Evolutionary conservation across 768 basidiomycete species (phyloP).

Genomic region (Phlebiopsis flavidoalba): DNA sequence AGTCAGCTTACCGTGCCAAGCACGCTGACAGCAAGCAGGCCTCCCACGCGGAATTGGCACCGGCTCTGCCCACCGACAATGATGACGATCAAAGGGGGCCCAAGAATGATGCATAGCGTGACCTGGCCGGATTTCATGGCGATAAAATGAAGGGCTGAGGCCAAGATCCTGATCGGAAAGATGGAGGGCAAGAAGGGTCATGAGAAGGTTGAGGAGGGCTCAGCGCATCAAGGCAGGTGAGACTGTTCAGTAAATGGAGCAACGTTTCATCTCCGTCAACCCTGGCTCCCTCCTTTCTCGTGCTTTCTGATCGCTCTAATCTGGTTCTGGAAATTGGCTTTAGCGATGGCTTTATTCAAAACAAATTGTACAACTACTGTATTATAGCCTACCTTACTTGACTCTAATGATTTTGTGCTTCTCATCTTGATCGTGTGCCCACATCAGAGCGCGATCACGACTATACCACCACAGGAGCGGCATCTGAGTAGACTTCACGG

Average conservation of each 20-base stretch:
- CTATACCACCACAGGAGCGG: no score
- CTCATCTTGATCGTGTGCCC: no score
- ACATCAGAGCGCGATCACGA: no score
- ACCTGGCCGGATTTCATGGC: conserved; percentile 25
- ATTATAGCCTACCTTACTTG: not conserved
- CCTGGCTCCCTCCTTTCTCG: not conserved
- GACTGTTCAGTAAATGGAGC: not conserved
- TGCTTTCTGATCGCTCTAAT: no score
- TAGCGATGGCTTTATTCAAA: not conserved
- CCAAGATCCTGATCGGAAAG: conserved; percentile 25
- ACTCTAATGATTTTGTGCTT: no score
- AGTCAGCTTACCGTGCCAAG: conserved; percentile 8
- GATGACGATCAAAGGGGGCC: conserved; percentile 15
- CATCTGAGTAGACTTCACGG: no score
- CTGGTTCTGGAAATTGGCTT: no score
- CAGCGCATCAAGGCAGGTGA: conserved; percentile 20
- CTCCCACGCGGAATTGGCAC: not conserved
- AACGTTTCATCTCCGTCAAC: not conserved
- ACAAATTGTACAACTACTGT: not conserved
- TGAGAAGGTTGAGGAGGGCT: conserved; percentile 25
- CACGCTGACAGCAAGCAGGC: not conserved
- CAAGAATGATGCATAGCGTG: no score
- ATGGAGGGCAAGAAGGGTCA: conserved; percentile 20
- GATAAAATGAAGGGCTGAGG: conserved; percentile 29
- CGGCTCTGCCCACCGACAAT: not conserved